Conservation (phyloP, 2,329 filamentous ascomycete genomes). For the Nemania sp. region DNA sequence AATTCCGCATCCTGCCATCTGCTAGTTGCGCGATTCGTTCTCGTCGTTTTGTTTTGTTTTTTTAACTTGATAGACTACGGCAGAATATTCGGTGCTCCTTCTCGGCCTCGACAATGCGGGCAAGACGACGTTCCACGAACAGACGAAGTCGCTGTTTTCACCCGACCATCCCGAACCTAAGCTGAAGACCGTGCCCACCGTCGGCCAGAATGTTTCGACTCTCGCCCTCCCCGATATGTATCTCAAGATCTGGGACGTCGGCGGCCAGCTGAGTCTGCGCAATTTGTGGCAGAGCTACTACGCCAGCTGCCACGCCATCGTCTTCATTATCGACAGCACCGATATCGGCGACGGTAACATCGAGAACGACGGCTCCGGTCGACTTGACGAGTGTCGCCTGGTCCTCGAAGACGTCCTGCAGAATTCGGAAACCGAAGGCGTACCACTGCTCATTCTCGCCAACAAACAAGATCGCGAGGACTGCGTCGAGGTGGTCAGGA, state of each 20-base stretch:
- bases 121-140: conserved; percentile 96
- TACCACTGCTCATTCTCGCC: conserved; percentile 87
- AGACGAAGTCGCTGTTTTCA: conserved; percentile 87
- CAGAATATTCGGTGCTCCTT: conserved; percentile 96
- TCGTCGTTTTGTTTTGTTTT: background rate
- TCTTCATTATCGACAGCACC: conserved; percentile 95
- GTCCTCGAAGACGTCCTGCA: conserved; percentile 90
- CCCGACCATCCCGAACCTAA: conserved; percentile 64
- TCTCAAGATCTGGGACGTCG: conserved; percentile 97
- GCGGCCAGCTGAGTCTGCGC: conserved; percentile 86
- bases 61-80: conserved; percentile 13
- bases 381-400: conserved; percentile 84
- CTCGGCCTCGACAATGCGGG: conserved; percentile 97
- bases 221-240: conserved; percentile 93
- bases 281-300: conserved; percentile 97
- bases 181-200: conserved; percentile 89
- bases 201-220: conserved; percentile 94
- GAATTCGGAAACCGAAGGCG: conserved; percentile 84
- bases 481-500: conserved; percentile 93
- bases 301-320: conserved; percentile 88
- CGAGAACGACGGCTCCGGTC: conserved; percentile 55
- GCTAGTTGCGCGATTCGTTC: background rate
- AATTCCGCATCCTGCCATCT: conserved; percentile 2
- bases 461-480: conserved; percentile 99
- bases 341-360: conserved; percentile 86